Percentiles rank a stretch among this genome's conserved stretches.
phyloP scores from a whole-genome alignment of 768 basidiomycete species.

The Daedaleopsis nitida region DNA sequence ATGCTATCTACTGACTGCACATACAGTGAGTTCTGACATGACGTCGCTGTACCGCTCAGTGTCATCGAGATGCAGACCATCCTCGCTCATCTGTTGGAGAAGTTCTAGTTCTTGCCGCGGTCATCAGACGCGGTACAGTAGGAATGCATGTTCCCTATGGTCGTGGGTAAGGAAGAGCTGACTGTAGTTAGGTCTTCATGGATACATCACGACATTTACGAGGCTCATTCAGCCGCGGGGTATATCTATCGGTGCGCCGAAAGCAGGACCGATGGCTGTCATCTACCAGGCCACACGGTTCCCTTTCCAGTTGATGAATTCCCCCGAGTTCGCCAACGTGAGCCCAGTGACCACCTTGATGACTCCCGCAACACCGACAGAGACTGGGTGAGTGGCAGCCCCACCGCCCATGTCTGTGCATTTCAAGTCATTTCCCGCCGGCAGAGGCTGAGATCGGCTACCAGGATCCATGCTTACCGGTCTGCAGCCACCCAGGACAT shows the following conservation, averaged over 20 bases:
- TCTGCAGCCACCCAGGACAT: constrained; percentile 44
- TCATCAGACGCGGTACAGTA: constrained; percentile 30
- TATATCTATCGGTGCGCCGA: too few relatives aligned
- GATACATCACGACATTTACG: too few relatives aligned
- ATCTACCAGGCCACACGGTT: constrained; percentile 31
- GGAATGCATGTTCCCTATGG: constrained; percentile 30
- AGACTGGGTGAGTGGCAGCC: constrained; percentile 28
- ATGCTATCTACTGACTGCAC: too few relatives aligned
- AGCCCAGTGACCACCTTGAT: constrained; percentile 29
- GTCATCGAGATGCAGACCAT: constrained; percentile 36
- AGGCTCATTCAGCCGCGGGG: too few relatives aligned
- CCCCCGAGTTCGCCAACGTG: constrained; percentile 30
- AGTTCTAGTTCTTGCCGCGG: constrained; percentile 35
- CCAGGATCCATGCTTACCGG: constrained; percentile 28
- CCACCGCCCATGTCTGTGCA: constrained; percentile 36
- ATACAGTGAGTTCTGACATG: background rate
- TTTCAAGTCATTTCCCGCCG: too few relatives aligned
- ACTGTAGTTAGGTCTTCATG: constrained; percentile 25
- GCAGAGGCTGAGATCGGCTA: too few relatives aligned
- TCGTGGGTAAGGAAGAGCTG: constrained; percentile 30
- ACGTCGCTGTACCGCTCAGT: background rate
- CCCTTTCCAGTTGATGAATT: constrained; percentile 33
- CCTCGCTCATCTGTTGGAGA: constrained; percentile 32
- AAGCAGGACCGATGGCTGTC: too few relatives aligned
- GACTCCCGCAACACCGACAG: constrained; percentile 32